phyloP scores from a whole-genome alignment of 2,329 filamentous ascomycete species.

The Bipolaris zeicola region DNA sequence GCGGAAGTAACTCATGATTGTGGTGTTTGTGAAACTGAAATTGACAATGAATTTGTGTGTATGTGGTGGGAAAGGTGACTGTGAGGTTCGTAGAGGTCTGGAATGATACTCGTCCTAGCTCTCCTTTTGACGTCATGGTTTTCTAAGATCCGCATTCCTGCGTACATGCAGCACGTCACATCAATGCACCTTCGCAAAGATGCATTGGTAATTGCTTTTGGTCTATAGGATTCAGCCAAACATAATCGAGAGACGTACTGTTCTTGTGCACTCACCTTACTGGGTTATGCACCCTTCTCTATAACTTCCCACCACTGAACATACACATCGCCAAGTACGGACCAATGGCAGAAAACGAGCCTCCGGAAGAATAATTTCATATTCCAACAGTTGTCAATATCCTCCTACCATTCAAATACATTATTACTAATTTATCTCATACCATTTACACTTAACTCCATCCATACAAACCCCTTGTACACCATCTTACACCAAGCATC shows the following conservation, averaged over 20 bases:
- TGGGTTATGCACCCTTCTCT: too few relatives aligned
- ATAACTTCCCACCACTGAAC: neutral
- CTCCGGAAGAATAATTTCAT: neutral
- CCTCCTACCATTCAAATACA: fast-evolving
- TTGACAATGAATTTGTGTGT: constrained; percentile 4
- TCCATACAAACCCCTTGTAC: too few relatives aligned
- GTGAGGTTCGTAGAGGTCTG: neutral
- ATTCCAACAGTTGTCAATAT: too few relatives aligned
- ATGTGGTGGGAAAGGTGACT: neutral
- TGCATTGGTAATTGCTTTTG: constrained; percentile 9
- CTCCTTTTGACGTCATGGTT: constrained; percentile 16
- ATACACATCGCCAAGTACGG: neutral
- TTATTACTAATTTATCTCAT: too few relatives aligned
- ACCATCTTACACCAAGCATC: too few relatives aligned
- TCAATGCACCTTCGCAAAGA: constrained; percentile 3
- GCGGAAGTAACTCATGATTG: constrained; percentile 42
- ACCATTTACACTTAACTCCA: too few relatives aligned
- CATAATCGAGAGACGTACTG: neutral
- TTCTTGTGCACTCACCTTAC: too few relatives aligned
- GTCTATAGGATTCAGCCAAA: neutral
- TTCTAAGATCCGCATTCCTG: constrained; percentile 2
- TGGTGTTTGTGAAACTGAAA: constrained; percentile 5
- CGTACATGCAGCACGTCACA: constrained; percentile 9
- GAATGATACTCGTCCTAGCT: constrained; percentile 8
- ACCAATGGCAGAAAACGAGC: neutral